phyloP scores from a whole-genome alignment of 257 asterid genomes.

The Plantago ovata region DNA sequence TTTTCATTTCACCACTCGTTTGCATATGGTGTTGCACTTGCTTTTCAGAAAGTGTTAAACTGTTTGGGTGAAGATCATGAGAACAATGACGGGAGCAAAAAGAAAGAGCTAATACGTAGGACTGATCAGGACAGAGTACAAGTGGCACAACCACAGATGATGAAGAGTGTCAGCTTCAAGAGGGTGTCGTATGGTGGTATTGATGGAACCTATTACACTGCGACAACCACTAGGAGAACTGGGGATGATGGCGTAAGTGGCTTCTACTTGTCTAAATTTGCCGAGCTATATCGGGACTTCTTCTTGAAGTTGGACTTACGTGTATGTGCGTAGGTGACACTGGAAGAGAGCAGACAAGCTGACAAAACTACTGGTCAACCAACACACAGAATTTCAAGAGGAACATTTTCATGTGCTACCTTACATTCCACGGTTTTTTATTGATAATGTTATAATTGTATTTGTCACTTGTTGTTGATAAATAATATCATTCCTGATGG shows the following conservation, averaged over 20 bases:
- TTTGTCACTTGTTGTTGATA: background rate
- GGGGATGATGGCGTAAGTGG: slow-evolving; percentile 68
- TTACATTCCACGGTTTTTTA: background rate
- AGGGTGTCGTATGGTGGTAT: slow-evolving; percentile 82
- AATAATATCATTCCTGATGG: too few species aligned
- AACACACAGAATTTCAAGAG: slow-evolving; percentile 71
- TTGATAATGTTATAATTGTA: background rate
- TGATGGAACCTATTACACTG: slow-evolving; percentile 62
- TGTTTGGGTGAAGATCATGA: slow-evolving; percentile 38
- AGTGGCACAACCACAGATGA: slow-evolving; percentile 22
- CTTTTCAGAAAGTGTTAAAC: background rate
- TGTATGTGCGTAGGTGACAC: slow-evolving; percentile 44
- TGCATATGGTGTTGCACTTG: background rate
- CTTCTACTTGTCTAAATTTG: background rate
- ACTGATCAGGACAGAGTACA: slow-evolving; percentile 23
- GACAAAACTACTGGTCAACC: slow-evolving; percentile 81
- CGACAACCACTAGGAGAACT: slow-evolving; percentile 47
- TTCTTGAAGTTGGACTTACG: background rate
- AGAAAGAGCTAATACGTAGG: slow-evolving; percentile 19
- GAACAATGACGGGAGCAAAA: slow-evolving; percentile 17
- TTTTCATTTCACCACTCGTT: background rate
- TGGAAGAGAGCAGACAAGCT: slow-evolving; percentile 78
- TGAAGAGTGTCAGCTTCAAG: slow-evolving; percentile 48
- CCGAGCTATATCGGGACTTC: background rate
- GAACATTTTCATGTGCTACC: slow-evolving; percentile 21